These are phyloP conservation scores for Nepenthes alata DNA, from an alignment of 179 eudicot genomes.

Conservation along the genomic window DNA sequence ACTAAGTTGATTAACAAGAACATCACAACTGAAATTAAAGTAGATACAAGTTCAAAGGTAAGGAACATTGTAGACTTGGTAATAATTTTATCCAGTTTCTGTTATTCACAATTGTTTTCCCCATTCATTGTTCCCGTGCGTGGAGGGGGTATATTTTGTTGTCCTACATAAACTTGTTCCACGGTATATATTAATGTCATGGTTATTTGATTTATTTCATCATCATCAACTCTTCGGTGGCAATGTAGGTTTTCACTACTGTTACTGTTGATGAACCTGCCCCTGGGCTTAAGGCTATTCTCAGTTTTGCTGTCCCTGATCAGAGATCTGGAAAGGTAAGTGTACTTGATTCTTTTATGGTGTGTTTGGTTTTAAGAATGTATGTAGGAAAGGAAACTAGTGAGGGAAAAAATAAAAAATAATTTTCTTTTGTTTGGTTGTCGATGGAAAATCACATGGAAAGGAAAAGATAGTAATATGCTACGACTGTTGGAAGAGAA, in stretches of 20 bases:
- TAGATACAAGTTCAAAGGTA: conserved; percentile 82
- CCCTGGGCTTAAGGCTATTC: conserved; percentile 69
- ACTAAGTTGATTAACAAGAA: conserved; percentile 77
- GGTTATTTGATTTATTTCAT: neutral
- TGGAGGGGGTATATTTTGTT: neutral
- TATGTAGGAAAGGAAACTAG: neutral
- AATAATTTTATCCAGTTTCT: too few relatives aligned
- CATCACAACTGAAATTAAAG: conserved; percentile 79
- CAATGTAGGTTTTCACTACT: conserved; percentile 25
- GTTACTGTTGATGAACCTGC: conserved; percentile 64
- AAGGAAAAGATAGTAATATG: too few relatives aligned
- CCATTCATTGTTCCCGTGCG: too few relatives aligned
- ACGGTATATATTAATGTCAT: too few relatives aligned
- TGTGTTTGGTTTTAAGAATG: neutral
- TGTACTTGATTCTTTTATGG: neutral
- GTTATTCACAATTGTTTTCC: neutral
- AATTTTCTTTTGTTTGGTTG: too few relatives aligned
- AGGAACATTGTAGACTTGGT: conserved; percentile 10
- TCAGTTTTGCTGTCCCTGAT: conserved; percentile 73
- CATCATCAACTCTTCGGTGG: neutral
- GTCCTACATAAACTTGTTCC: neutral
- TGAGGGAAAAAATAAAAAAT: too few relatives aligned
- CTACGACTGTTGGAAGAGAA: too few relatives aligned
- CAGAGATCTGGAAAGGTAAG: conserved; percentile 82
- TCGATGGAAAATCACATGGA: too few relatives aligned